A percentile compares a stretch with the other conserved stretches of the same genome.
Conservation (phyloP, 306 rosid species). For the Cucurbita ficifolia region DNA sequence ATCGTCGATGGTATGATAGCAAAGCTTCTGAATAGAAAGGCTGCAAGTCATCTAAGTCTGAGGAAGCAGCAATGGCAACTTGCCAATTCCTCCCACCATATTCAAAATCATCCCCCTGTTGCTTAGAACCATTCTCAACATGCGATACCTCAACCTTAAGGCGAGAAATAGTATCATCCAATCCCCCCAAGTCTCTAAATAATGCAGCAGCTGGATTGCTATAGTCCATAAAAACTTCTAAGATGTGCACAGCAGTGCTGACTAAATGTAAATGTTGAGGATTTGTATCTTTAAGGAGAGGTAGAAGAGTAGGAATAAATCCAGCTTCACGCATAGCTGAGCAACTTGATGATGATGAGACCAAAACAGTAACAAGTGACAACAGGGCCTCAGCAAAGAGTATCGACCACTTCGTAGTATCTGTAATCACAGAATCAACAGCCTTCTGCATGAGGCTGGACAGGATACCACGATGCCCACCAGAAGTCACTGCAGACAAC, state of each 20-base stretch:
- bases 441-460: slow-evolving; percentile 94
- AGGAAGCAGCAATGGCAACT: slow-evolving; percentile 32
- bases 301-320: slow-evolving; percentile 84
- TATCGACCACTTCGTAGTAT: slow-evolving; percentile 62
- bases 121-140: slow-evolving; percentile 67
- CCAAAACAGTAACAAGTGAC: slow-evolving; percentile 82
- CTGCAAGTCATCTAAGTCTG: slow-evolving; percentile 51
- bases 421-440: slow-evolving; percentile 55
- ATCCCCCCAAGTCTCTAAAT: slow-evolving; percentile 97
- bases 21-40: slow-evolving; percentile 71
- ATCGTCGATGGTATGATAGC: slow-evolving; percentile 62
- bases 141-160: slow-evolving; percentile 69
- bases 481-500: slow-evolving; percentile 81
- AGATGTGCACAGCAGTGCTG: slow-evolving; percentile 80
- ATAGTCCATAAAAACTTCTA: slow-evolving; percentile 95
- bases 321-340: slow-evolving; percentile 97
- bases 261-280: slow-evolving; percentile 92
- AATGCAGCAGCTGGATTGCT: slow-evolving; percentile 93
- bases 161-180: slow-evolving; percentile 85
- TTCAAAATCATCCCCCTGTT: slow-evolving; percentile 39
- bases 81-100: slow-evolving; percentile 34
- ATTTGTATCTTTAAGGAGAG: slow-evolving; percentile 79
- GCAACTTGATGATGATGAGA: slow-evolving; percentile 89
- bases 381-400: slow-evolving; percentile 83
- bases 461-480: slow-evolving; percentile 93